These are phyloP conservation scores for Hypoxylon sp. DNA, from an alignment of 2,329 filamentous ascomycete species.

Conservation along the genomic window DNA sequence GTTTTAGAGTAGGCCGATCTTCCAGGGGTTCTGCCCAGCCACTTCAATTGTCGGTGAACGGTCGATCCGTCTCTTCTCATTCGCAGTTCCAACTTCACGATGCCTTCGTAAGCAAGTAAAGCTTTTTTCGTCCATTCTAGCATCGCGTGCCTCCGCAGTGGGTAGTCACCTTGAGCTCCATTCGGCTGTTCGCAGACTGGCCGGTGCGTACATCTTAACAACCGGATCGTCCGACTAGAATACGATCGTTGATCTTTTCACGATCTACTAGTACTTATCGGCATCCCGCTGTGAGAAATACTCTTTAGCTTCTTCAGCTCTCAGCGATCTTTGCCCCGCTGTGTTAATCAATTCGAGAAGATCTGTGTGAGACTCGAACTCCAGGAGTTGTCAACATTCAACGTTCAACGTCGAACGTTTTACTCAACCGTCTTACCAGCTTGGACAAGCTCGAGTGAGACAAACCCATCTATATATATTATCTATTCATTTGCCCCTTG, in stretches of 20 bases:
- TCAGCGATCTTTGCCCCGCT: conserved; percentile 30
- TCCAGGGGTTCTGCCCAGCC: conserved; percentile 49
- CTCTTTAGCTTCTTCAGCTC: conserved; percentile 16
- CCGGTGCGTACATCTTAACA: conserved; percentile 32
- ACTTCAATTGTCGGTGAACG: conserved; percentile 57
- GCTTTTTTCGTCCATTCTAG: conserved; percentile 15
- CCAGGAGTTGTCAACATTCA: not conserved
- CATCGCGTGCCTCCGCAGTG: conserved; percentile 30
- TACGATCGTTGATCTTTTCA: conserved; percentile 27
- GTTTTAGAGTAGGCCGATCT: conserved; percentile 39
- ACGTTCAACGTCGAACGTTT: not conserved
- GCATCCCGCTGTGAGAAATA: conserved; percentile 25
- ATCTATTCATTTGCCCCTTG: conserved; percentile 11
- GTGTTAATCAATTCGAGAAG: conserved; percentile 18
- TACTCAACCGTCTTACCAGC: conserved; percentile 7
- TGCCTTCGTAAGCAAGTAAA: conserved; percentile 29
- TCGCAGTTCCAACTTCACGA: conserved; percentile 45
- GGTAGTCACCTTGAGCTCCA: conserved; percentile 12
- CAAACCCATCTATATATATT: conserved; percentile 30
- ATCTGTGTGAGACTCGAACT: conserved; percentile 34
- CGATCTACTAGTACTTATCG: conserved; percentile 24
- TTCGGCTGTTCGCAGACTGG: conserved; percentile 37
- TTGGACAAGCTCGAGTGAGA: conserved; percentile 29
- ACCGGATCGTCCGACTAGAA: conserved; percentile 31
- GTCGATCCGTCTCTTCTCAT: conserved; percentile 45